Evolutionary conservation across 2,329 filamentous ascomycete genomes (phyloP), one percentile per base, ranked within the genome.

Genomic region (Zasmidium cellare): DNA sequence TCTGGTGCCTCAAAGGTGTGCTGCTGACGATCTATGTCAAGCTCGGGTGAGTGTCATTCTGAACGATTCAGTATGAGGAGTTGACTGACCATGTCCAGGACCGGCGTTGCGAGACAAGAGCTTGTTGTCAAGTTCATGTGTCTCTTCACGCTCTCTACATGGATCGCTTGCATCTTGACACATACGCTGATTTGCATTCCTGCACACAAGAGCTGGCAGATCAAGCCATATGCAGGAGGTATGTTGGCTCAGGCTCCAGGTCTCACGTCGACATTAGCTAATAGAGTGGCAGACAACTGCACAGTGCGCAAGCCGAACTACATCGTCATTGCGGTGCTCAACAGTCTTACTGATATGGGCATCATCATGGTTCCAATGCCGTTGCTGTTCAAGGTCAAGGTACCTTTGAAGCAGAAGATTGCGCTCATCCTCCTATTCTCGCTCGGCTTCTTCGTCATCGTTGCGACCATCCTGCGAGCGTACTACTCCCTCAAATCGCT

Each of bases 361-460:
- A 86, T 87, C 67, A 80, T 87, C 24, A 66, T 77, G 2, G 80
- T 87, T 19, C 83, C 84, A 1, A 76, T 87, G 61, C 83, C 84
- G 0, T 71, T 83, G 53, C 66, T 87, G 23, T 62, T 81, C 11
- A 76, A 76, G 23, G 77, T 84, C 1, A 77, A 79, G 47, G 73
- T 87, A 1, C 72, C 77, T 5, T 44, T 74, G 1, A 81, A 77
- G 67, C 79, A 83, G 65, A 87, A 86, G 69, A 53, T 79, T 0
- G 75, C 84, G 1, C 76, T 87, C 1, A 66, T 75, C n/a, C 61
- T 74, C 23, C 71, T 84, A 28, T 83, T 83, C 66, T 75, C 78
- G 46, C 76, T 83, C 61, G 80, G 81, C 19, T 67, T 75, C 49
- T 82, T 82, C 60, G 78, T 82, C 65, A 76, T 77, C 57, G 66